Conservation (phyloP, 176 grass and related monocot genomes). For the Eleusine coracana region DNA sequence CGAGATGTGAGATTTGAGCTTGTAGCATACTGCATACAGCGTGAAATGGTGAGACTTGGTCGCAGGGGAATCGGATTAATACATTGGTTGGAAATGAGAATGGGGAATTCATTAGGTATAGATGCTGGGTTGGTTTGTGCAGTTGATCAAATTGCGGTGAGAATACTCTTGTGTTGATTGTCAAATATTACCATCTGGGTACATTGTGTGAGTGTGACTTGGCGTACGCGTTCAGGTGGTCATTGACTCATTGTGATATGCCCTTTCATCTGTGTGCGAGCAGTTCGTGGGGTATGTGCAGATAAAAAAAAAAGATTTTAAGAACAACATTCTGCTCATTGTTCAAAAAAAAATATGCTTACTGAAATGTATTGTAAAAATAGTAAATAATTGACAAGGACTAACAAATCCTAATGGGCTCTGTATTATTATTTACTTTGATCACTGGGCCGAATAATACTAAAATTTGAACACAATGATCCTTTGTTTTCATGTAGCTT, state of each 20-base stretch:
- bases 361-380: neutral
- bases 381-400: neutral
- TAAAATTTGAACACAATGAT: neutral
- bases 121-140: neutral
- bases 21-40: too few species aligned
- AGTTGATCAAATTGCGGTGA: neutral
- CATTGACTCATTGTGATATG: neutral
- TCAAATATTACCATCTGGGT: neutral
- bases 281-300: neutral
- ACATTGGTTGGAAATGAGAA: neutral
- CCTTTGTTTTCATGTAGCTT: neutral
- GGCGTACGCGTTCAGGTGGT: neutral
- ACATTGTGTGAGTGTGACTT: neutral
- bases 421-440: neutral
- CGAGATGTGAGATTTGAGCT: neutral
- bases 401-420: neutral
- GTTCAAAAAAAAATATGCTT: neutral
- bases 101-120: neutral
- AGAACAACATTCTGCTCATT: neutral
- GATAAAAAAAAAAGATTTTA: neutral
- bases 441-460: neutral
- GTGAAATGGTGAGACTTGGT: neutral
- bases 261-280: neutral
- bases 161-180: neutral
- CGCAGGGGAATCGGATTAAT: neutral